A percentile compares a stretch with the other conserved stretches of the same genome.
These are phyloP conservation scores for Agrostemma githago DNA, from an alignment of 148 eudicot genomes.

Conservation along the genomic window DNA sequence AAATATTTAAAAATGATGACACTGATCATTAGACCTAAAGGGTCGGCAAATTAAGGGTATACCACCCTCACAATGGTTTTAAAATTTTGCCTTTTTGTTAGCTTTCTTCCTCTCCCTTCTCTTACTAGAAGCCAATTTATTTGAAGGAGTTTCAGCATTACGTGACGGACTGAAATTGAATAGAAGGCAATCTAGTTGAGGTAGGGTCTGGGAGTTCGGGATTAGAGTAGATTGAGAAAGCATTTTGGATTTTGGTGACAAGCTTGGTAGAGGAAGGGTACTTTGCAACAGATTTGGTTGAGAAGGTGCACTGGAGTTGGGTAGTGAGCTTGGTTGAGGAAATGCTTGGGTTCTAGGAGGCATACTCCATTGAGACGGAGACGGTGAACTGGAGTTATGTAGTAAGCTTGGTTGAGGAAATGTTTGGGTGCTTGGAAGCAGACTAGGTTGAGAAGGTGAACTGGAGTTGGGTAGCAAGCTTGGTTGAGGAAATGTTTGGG, in stretches of 20 bases:
- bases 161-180: slow-evolving; percentile 31
- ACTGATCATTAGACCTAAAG: not conserved
- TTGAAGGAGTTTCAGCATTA: slow-evolving; percentile 19
- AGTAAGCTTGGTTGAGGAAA: slow-evolving; percentile 17
- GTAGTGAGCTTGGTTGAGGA: too few relatives aligned
- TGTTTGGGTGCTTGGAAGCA: not conserved
- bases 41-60: not conserved
- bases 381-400: too few relatives aligned
- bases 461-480: slow-evolving; percentile 12
- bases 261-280: too few relatives aligned
- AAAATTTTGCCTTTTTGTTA: slow-evolving; percentile 27
- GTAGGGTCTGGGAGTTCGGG: too few relatives aligned
- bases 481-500: slow-evolving; percentile 15
- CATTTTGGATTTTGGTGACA: too few relatives aligned
- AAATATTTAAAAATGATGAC: too few relatives aligned
- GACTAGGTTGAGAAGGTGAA: slow-evolving; percentile 13
- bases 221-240: too few relatives aligned
- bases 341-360: too few relatives aligned
- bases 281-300: too few relatives aligned
- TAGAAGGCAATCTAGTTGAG: not conserved
- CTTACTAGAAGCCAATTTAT: slow-evolving; percentile 23
- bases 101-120: slow-evolving; percentile 33
- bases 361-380: too few relatives aligned
- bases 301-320: too few relatives aligned
- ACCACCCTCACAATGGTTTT: not conserved